A percentile compares a stretch with the other conserved stretches of the same genome.
Evolutionary conservation across 228 moss, liverwort and hornwort genomes (phyloP).

Genomic region (Sphagnum fallax): DNA sequence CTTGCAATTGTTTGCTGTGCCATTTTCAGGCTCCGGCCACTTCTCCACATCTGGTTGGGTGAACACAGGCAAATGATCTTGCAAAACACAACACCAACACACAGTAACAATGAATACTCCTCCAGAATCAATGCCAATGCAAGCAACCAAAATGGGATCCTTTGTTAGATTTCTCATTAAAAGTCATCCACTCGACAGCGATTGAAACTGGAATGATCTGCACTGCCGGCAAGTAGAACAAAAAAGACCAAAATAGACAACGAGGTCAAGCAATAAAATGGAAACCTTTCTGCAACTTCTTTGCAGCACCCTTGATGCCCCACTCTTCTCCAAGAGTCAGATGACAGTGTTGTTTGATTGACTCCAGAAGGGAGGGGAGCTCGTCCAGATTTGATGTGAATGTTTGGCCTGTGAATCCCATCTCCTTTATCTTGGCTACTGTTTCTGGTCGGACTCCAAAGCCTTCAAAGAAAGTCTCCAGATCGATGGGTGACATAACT

Average conservation of each 20-base stretch:
- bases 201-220: neutral
- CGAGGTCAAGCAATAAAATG: too few species aligned
- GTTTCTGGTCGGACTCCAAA: constrained; percentile 55
- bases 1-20: constrained; percentile 28
- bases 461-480: constrained; percentile 53
- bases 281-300: constrained; percentile 62
- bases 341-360: constrained; percentile 54
- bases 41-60: constrained; percentile 56
- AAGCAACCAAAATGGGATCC: too few species aligned
- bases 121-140: neutral
- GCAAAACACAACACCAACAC: constrained; percentile 3
- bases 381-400: constrained; percentile 60
- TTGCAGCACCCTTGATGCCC: constrained; percentile 64
- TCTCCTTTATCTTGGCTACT: constrained; percentile 48
- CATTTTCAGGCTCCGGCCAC: constrained; percentile 62
- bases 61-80: constrained; percentile 52
- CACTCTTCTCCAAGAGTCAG: constrained; percentile 61
- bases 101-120: neutral
- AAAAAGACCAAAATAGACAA: neutral
- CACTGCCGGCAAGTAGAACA: neutral
- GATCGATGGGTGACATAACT: constrained; percentile 37
- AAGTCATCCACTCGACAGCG: too few species aligned
- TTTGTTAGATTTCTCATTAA: too few species aligned
- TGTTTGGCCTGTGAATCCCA: constrained; percentile 61
- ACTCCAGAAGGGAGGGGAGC: constrained; percentile 44